A percentile compares a stretch with the other conserved stretches of the same genome.
These are phyloP conservation scores for Actinomortierella ambigua DNA, from an alignment of 371 early-diverging fungal genomes.

Conservation along the genomic window DNA sequence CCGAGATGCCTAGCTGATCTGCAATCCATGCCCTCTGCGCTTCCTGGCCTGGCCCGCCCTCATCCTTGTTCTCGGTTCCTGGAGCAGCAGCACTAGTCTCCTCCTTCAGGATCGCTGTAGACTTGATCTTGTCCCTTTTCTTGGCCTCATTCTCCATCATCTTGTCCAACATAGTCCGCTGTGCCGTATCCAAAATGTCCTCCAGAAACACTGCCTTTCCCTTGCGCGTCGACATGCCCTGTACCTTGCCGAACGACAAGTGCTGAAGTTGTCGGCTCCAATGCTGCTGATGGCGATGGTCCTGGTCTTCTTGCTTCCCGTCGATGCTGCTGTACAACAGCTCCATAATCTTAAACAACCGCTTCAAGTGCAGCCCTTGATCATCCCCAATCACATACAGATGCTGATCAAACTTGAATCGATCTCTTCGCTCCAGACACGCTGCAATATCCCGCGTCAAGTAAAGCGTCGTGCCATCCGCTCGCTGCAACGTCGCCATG, in stretches of 20 bases:
- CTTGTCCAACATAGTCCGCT: slow-evolving; percentile 83
- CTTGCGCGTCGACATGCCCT: slow-evolving; percentile 96
- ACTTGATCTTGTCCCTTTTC: slow-evolving; percentile 64
- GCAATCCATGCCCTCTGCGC: slow-evolving; percentile 71
- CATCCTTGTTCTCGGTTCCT: slow-evolving; percentile 8
- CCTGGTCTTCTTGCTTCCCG: neutral
- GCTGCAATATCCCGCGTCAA: slow-evolving; percentile 96
- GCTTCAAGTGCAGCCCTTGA: slow-evolving; percentile 91
- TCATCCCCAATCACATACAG: slow-evolving; percentile 94
- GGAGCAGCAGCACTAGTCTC: slow-evolving; percentile 18
- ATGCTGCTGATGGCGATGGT: slow-evolving; percentile 36
- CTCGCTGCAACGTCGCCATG: slow-evolving; percentile 77
- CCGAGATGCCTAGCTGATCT: slow-evolving; percentile 77
- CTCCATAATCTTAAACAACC: slow-evolving; percentile 89
- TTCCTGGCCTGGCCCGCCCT: neutral
- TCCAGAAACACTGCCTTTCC: slow-evolving; percentile 96
- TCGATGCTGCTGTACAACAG: slow-evolving; percentile 47
- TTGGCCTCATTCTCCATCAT: slow-evolving; percentile 82
- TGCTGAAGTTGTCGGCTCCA: slow-evolving; percentile 81
- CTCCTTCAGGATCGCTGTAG: slow-evolving; percentile 50
- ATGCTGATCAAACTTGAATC: slow-evolving; percentile 80
- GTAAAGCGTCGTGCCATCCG: slow-evolving; percentile 95
- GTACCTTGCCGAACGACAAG: slow-evolving; percentile 93
- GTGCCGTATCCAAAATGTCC: slow-evolving; percentile 91
- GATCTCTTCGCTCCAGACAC: slow-evolving; percentile 78